Percentiles rank a stretch among this genome's conserved stretches.
Conservation (phyloP, 2,329 filamentous ascomycete genomes). For the Arthrocladium fulminans region DNA sequence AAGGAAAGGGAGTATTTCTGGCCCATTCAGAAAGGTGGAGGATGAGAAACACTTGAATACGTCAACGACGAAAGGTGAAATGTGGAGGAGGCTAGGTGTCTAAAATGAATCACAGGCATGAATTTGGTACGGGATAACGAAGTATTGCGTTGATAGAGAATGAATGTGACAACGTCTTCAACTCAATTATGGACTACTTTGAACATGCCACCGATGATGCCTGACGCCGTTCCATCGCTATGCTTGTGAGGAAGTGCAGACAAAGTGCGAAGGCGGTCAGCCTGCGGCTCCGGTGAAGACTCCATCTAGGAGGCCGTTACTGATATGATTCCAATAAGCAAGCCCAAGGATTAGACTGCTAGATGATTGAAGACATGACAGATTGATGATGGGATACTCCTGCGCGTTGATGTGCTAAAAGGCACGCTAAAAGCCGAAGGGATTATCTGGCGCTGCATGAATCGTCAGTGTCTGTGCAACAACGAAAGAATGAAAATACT, state of each 20-base stretch:
- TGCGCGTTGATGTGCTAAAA: not conserved
- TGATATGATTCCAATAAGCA: not conserved
- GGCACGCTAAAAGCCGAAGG: conserved; percentile 53
- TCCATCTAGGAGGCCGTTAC: not conserved
- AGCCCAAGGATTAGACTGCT: not conserved
- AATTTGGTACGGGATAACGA: too few species aligned
- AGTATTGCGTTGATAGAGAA: too few species aligned
- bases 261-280: not conserved
- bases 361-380: not conserved
- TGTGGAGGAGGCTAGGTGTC: too few species aligned
- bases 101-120: too few species aligned
- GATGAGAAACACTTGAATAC: too few species aligned
- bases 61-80: too few species aligned
- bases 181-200: not conserved
- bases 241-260: not conserved
- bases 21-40: too few species aligned
- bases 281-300: not conserved
- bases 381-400: not conserved
- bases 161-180: too few species aligned
- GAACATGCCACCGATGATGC: not conserved
- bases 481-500: conserved; percentile 41
- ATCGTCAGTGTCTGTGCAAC: conserved; percentile 12
- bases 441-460: conserved; percentile 55
- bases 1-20: too few species aligned
- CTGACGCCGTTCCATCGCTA: not conserved